These are phyloP conservation scores for Tricholoma flavovirens DNA, from an alignment of 768 basidiomycete genomes.

Conservation along the genomic window DNA sequence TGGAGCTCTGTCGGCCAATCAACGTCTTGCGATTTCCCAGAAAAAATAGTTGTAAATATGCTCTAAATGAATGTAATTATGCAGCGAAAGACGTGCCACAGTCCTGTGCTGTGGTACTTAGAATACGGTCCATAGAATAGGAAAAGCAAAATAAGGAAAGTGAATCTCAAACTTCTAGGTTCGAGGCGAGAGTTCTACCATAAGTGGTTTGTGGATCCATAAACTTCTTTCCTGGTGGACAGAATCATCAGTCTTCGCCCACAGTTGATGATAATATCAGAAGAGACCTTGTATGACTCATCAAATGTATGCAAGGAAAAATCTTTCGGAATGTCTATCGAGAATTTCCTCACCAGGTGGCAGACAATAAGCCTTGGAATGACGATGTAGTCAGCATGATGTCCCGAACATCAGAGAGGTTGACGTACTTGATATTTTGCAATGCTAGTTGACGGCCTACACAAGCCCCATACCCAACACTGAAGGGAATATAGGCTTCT, in stretches of 20 bases:
- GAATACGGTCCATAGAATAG: too few relatives aligned
- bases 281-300: background rate
- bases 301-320: background rate
- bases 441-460: background rate
- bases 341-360: background rate
- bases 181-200: background rate
- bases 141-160: background rate
- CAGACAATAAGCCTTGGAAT: background rate
- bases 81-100: too few relatives aligned
- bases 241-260: background rate
- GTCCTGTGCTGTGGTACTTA: too few relatives aligned
- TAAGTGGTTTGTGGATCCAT: background rate
- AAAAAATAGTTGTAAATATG: too few relatives aligned
- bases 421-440: background rate
- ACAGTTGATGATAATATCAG: background rate
- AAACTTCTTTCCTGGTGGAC: background rate
- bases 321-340: background rate
- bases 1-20: too few relatives aligned
- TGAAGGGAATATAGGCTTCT: background rate
- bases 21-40: too few relatives aligned
- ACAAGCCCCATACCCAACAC: constrained; percentile 1
- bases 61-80: too few relatives aligned
- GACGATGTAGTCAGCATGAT: background rate
- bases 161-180: background rate
- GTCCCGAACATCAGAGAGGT: background rate